phyloP scores from a whole-genome alignment of 192 early-diverging fungal species.

The Linnemannia elongata region DNA sequence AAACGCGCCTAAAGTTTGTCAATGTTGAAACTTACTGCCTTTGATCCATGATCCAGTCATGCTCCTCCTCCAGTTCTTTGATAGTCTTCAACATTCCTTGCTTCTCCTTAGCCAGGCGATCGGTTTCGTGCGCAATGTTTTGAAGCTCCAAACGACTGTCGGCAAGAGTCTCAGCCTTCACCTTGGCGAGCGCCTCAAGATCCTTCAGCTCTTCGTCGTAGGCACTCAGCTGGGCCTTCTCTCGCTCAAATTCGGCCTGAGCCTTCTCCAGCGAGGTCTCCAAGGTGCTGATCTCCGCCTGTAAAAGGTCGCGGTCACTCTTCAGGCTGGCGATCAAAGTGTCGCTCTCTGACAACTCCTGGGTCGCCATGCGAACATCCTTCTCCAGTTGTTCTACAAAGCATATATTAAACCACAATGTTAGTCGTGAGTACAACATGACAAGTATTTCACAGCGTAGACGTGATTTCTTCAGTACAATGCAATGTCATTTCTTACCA shows the following conservation, averaged over 20 bases:
- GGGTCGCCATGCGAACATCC: conserved; percentile 55
- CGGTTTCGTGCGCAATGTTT: conserved; percentile 83
- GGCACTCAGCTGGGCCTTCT: conserved; percentile 75
- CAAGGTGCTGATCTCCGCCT: conserved; percentile 26
- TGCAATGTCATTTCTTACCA: conserved; percentile 62
- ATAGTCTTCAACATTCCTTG: conserved; percentile 61
- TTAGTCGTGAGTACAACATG: background rate
- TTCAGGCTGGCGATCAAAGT: conserved; percentile 63
- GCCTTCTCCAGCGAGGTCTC: conserved; percentile 59
- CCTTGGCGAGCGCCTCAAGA: conserved; percentile 74
- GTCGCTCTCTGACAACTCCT: conserved; percentile 64
- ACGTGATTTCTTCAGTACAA: background rate
- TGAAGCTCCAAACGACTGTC: conserved; percentile 85
- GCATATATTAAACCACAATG: background rate
- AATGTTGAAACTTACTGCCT: conserved; percentile 70
- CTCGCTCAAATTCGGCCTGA: conserved; percentile 69
- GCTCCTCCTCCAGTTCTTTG: conserved; percentile 62
- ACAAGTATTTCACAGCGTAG: background rate
- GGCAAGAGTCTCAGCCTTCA: conserved; percentile 74
- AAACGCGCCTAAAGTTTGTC: background rate
- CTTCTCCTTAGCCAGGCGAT: conserved; percentile 76
- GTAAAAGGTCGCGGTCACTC: conserved; percentile 56
- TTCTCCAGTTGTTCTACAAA: conserved; percentile 68
- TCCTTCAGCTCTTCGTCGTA: conserved; percentile 86
- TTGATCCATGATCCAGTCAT: conserved; percentile 93